Evolutionary conservation across 1,139 yeast genomes (phyloP).

Genomic region (Taphrina wiesneri): DNA sequence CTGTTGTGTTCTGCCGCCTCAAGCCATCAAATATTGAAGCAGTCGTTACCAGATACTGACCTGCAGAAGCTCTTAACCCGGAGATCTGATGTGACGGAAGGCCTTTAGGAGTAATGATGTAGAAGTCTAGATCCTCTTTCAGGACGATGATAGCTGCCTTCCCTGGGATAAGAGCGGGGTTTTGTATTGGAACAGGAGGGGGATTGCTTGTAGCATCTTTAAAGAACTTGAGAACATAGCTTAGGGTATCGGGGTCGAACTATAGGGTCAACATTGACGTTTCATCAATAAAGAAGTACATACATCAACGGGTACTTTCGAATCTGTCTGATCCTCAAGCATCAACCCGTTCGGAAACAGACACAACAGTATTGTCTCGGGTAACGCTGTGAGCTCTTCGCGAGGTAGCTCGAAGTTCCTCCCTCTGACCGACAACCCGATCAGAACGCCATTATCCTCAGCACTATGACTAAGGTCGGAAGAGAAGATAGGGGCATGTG

Average conservation of each 20-base stretch:
- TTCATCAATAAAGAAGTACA: neutral
- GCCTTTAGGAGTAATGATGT: constrained; percentile 72
- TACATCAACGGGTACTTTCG: constrained; percentile 62
- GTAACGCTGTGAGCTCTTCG: constrained; percentile 85
- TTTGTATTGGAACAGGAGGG: constrained; percentile 40
- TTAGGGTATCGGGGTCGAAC: constrained; percentile 82
- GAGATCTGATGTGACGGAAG: constrained; percentile 23
- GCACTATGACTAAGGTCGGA: neutral
- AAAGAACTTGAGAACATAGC: constrained; percentile 72
- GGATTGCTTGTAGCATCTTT: constrained; percentile 48
- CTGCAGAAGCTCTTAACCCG: constrained; percentile 43
- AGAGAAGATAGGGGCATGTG: constrained; percentile 15
- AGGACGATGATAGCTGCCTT: constrained; percentile 91
- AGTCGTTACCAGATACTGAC: constrained; percentile 59
- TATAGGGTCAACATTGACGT: constrained; percentile 47
- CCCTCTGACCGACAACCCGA: constrained; percentile 63
- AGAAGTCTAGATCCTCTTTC: constrained; percentile 91
- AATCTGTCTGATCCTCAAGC: constrained; percentile 75
- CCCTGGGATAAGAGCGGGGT: constrained; percentile 64
- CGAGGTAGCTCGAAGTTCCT: constrained; percentile 67
- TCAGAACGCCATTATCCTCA: constrained; percentile 47
- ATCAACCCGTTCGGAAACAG: constrained; percentile 88
- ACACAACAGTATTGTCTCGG: constrained; percentile 84
- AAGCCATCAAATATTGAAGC: constrained; percentile 71
- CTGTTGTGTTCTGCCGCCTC: constrained; percentile 38